These are phyloP conservation scores for Millerozyma acaciae DNA, from an alignment of 805 yeast genomes.

Conservation along the genomic window DNA sequence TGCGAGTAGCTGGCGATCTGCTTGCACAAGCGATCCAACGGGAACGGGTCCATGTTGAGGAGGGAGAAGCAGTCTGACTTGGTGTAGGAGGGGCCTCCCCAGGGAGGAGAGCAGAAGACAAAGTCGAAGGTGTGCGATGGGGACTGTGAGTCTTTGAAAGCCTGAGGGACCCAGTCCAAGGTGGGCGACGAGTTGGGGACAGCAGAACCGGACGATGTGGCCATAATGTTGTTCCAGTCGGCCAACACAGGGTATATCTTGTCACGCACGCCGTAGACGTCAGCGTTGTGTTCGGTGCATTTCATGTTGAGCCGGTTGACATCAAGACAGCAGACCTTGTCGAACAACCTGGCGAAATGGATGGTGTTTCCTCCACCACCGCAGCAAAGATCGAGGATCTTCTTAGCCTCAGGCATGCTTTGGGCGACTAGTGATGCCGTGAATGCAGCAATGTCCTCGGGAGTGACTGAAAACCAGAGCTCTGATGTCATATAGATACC, in stretches of 20 bases:
- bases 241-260: slow-evolving; percentile 48
- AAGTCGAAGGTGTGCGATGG: slow-evolving; percentile 41
- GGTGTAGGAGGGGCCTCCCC: slow-evolving; percentile 76
- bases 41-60: slow-evolving; percentile 43
- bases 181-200: slow-evolving; percentile 9
- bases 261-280: slow-evolving; percentile 53
- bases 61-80: slow-evolving; percentile 42
- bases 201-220: not conserved
- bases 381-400: slow-evolving; percentile 66
- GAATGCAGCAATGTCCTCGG: slow-evolving; percentile 66
- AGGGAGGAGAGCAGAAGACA: slow-evolving; percentile 77
- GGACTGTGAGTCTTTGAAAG: slow-evolving; percentile 12
- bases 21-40: slow-evolving; percentile 41
- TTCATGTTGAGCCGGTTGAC: slow-evolving; percentile 53
- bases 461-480: slow-evolving; percentile 86
- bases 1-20: slow-evolving; percentile 38
- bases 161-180: slow-evolving; percentile 32
- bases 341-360: slow-evolving; percentile 63
- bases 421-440: slow-evolving; percentile 51
- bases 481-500: slow-evolving; percentile 69
- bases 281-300: slow-evolving; percentile 65
- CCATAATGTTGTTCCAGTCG: slow-evolving; percentile 40
- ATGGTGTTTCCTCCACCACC: slow-evolving; percentile 89
- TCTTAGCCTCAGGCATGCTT: slow-evolving; percentile 46
- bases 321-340: slow-evolving; percentile 60